A percentile compares a stretch with the other conserved stretches of the same genome.
These are phyloP conservation scores for Lentinula lateritia DNA, from an alignment of 768 basidiomycete species.

Conservation along the genomic window DNA sequence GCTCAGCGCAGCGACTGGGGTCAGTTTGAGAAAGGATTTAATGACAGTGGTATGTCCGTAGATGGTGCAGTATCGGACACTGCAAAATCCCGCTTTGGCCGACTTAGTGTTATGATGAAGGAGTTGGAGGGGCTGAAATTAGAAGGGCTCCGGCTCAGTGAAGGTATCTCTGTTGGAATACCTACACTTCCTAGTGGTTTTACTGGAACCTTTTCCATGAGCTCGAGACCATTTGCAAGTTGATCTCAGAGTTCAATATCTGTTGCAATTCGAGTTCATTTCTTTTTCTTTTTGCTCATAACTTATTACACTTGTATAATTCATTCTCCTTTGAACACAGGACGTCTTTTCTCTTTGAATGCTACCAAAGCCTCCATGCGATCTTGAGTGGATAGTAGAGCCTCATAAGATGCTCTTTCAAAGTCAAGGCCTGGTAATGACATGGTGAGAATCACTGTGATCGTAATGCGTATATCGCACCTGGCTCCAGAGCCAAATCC, in stretches of 20 bases:
- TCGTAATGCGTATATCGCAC: conserved; percentile 24
- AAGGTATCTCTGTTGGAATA: conserved; percentile 54
- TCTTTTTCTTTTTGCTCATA: conserved; percentile 8
- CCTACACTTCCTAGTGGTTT: conserved; percentile 51
- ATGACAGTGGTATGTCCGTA: conserved; percentile 41
- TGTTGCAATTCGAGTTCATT: not conserved
- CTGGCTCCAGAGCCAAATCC: conserved; percentile 76
- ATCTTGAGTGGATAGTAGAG: conserved; percentile 68
- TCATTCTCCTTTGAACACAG: conserved; percentile 78
- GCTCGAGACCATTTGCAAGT: conserved; percentile 37
- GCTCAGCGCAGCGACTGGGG: conserved; percentile 88
- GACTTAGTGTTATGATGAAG: conserved; percentile 83
- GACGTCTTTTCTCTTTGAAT: conserved; percentile 78
- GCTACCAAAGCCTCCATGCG: conserved; percentile 80
- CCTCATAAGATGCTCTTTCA: conserved; percentile 81
- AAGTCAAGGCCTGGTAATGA: conserved; percentile 74
- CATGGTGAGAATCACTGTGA: not conserved
- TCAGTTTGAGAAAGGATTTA: conserved; percentile 77
- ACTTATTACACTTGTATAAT: conserved; percentile 19
- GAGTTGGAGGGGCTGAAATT: conserved; percentile 69
- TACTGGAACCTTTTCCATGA: conserved; percentile 46
- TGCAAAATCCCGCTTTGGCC: conserved; percentile 53
- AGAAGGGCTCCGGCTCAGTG: conserved; percentile 30
- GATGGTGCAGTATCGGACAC: conserved; percentile 32
- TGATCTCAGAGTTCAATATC: conserved; percentile 6